phyloP scores from a whole-genome alignment of 2,329 filamentous ascomycete species.

The Lachnum nothofagi region DNA sequence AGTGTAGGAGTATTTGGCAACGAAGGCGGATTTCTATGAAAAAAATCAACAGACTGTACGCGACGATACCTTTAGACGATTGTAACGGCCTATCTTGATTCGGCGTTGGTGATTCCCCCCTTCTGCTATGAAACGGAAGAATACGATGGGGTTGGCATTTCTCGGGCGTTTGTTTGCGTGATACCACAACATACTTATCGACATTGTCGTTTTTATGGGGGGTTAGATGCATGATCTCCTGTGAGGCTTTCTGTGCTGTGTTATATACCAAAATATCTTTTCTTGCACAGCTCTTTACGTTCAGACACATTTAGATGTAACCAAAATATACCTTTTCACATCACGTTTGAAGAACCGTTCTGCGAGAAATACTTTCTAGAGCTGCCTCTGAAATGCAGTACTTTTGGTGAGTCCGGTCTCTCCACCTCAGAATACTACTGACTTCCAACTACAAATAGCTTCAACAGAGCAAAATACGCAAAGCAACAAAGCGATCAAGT shows the following conservation, averaged over 20 bases:
- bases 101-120: not conserved
- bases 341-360: too few species aligned
- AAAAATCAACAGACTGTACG: not conserved
- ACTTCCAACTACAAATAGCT: too few species aligned
- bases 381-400: too few species aligned
- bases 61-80: slow-evolving; percentile 4
- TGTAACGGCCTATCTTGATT: slow-evolving; percentile 1
- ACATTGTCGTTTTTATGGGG: not conserved
- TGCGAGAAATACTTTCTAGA: too few species aligned
- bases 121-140: not conserved
- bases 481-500: not conserved
- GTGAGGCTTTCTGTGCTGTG: not conserved
- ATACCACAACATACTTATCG: not conserved
- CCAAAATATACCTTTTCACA: too few species aligned
- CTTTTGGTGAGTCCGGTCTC: too few species aligned
- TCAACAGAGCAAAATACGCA: too few species aligned
- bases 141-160: not conserved
- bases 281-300: too few species aligned
- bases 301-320: too few species aligned
- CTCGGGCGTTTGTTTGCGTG: not conserved
- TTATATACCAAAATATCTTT: not conserved
- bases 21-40: slow-evolving; percentile 52
- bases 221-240: too few species aligned
- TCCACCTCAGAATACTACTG: too few species aligned
- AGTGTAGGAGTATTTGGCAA: slow-evolving; percentile 50